phyloP scores from a whole-genome alignment of 1,284 basidiomycete species.

The Pterula multifida region DNA sequence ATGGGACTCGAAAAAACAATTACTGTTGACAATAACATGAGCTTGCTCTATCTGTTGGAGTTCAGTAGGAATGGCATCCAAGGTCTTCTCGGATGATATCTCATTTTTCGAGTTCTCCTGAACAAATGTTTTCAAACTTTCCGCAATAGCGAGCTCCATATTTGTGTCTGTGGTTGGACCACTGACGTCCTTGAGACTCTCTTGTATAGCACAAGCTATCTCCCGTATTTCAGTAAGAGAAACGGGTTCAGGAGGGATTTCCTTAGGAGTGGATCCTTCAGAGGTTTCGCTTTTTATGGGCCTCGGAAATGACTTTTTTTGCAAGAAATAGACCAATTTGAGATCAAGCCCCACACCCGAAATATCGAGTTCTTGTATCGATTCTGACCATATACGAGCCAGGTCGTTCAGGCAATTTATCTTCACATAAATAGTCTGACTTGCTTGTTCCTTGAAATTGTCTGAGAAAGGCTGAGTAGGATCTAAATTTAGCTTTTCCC shows the following conservation, averaged over 20 bases:
- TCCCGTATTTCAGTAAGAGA: slow-evolving; percentile 29
- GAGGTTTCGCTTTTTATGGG: slow-evolving; percentile 4
- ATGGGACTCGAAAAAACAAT: background rate
- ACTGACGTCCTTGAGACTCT: slow-evolving; percentile 40
- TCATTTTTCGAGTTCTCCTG: background rate
- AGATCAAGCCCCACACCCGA: slow-evolving; percentile 27
- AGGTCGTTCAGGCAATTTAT: slow-evolving; percentile 27
- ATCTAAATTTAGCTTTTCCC: slow-evolving; percentile 38
- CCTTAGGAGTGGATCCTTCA: background rate
- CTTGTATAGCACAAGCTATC: slow-evolving; percentile 62
- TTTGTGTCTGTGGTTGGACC: slow-evolving; percentile 1
- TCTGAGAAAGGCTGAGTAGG: slow-evolving; percentile 36
- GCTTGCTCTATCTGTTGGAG: too few relatives aligned
- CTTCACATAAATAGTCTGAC: slow-evolving; percentile 22
- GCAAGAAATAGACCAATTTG: slow-evolving; percentile 38
- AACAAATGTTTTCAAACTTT: background rate
- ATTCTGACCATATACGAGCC: slow-evolving; percentile 18
- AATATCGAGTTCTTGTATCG: slow-evolving; percentile 21
- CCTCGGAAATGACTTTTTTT: slow-evolving; percentile 15
- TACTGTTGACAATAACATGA: background rate
- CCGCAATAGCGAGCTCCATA: background rate
- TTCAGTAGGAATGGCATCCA: too few relatives aligned
- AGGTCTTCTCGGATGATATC: background rate
- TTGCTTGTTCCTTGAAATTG: slow-evolving; percentile 40
- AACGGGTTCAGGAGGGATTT: slow-evolving; percentile 9